phyloP scores from a whole-genome alignment of 2,329 filamentous ascomycete species.

The Pestalotiopsis sp. region DNA sequence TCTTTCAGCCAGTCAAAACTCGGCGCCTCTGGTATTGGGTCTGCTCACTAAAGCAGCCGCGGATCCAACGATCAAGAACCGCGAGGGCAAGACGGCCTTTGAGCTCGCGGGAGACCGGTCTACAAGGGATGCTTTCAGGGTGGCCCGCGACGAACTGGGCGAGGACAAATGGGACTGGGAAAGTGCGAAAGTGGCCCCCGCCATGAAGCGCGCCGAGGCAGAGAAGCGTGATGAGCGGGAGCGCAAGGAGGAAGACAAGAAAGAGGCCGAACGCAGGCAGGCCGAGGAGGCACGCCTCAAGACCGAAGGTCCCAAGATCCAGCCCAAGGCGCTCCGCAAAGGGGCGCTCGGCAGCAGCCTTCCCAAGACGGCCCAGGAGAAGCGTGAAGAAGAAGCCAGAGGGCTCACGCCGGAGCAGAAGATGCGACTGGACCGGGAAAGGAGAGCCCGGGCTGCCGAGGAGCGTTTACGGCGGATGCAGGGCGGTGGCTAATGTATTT shows the following conservation, averaged over 20 bases:
- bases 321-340: conserved; percentile 40
- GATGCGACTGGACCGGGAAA: conserved; percentile 81
- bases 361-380: conserved; percentile 77
- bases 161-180: conserved; percentile 81
- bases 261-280: conserved; percentile 71
- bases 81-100: conserved; percentile 82
- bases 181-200: conserved; percentile 69
- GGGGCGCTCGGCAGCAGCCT: conserved; percentile 60
- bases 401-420: conserved; percentile 88
- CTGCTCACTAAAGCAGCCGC: conserved; percentile 75
- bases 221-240: conserved; percentile 72
- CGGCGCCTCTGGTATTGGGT: conserved; percentile 74
- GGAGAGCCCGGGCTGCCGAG: conserved; percentile 88
- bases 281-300: conserved; percentile 75
- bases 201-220: conserved; percentile 72
- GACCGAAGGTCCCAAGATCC: conserved; percentile 63
- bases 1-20: conserved; percentile 80
- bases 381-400: conserved; percentile 79
- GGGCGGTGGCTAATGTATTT: conserved; percentile 30
- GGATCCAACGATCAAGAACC: conserved; percentile 71
- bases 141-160: conserved; percentile 81
- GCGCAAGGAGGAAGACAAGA: conserved; percentile 66
- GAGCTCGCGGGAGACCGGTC: conserved; percentile 83
- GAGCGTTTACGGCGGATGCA: conserved; percentile 77
- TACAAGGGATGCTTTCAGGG: conserved; percentile 88